Conservation (phyloP, 2,329 filamentous ascomycete genomes). For the Tolypocladium tundrense region DNA sequence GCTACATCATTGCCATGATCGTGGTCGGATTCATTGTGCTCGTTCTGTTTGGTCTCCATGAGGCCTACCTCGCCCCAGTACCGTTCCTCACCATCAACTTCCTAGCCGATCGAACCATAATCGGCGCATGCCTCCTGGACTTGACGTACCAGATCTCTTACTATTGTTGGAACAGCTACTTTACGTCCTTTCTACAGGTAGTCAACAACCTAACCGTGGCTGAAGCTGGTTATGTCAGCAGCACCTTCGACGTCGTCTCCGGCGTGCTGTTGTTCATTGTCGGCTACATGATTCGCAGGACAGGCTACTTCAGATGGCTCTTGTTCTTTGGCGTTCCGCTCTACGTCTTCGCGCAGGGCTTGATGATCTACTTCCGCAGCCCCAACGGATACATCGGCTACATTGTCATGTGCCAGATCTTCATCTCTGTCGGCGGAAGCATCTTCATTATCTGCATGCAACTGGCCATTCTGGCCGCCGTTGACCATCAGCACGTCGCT, state of each 20-base stretch:
- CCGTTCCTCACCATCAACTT: slow-evolving; percentile 46
- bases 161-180: slow-evolving; percentile 44
- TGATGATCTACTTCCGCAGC: slow-evolving; percentile 23
- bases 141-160: slow-evolving; percentile 36
- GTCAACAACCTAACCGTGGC: slow-evolving; percentile 32
- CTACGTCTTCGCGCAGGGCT: slow-evolving; percentile 40
- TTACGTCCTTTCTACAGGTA: slow-evolving; percentile 45
- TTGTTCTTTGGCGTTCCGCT: slow-evolving; percentile 34
- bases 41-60: slow-evolving; percentile 43
- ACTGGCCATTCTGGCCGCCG: slow-evolving; percentile 46
- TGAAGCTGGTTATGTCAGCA: slow-evolving; percentile 34
- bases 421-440: slow-evolving; percentile 41
- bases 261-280: slow-evolving; percentile 37
- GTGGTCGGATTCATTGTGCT: slow-evolving; percentile 50
- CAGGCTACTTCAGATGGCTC: slow-evolving; percentile 39
- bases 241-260: slow-evolving; percentile 41
- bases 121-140: slow-evolving; percentile 37
- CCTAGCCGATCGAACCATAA: slow-evolving; percentile 39
- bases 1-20: slow-evolving; percentile 49
- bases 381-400: slow-evolving; percentile 32
- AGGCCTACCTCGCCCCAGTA: slow-evolving; percentile 44
- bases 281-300: slow-evolving; percentile 33
- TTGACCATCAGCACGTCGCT: slow-evolving; percentile 43
- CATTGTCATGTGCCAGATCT: slow-evolving; percentile 42
- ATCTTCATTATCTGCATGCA: slow-evolving; percentile 45